These are phyloP conservation scores for Alternaria postmessia DNA, from an alignment of 2,329 filamentous ascomycete genomes.

Conservation along the genomic window DNA sequence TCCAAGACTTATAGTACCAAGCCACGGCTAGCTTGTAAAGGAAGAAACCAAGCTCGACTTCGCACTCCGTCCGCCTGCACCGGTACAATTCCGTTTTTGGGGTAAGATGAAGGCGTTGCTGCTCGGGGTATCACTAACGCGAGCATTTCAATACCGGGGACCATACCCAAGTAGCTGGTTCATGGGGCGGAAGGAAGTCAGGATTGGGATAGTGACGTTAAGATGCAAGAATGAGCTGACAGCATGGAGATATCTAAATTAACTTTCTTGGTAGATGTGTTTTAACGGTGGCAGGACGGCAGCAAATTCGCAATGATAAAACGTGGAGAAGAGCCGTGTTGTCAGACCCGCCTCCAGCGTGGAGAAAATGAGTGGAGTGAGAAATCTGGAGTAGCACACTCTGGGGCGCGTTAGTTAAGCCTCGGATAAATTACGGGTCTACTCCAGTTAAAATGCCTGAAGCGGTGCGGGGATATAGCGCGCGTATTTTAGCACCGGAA, in stretches of 20 bases:
- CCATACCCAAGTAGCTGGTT: not conserved
- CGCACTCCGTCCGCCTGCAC: conserved; percentile 21
- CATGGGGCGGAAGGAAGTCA: conserved; percentile 1
- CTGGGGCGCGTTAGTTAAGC: not conserved
- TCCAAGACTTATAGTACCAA: not conserved
- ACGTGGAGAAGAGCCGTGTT: not conserved
- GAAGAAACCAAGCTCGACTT: conserved; percentile 18
- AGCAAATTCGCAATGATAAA: not conserved
- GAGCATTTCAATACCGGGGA: conserved; percentile 2
- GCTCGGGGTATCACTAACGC: conserved; percentile 24
- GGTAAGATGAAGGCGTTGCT: not conserved
- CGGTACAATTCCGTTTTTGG: not conserved
- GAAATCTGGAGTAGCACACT: conserved; percentile 1
- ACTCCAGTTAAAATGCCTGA: conserved; percentile 11
- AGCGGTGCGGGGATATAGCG: conserved; percentile 21
- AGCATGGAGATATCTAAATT: not conserved
- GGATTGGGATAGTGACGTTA: not conserved
- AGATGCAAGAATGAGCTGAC: not conserved
- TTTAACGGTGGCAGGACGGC: not conserved
- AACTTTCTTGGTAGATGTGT: not conserved
- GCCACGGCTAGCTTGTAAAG: conserved; percentile 10
- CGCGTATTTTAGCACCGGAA: conserved; percentile 19
- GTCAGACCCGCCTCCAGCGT: not conserved
- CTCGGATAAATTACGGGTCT: conserved; percentile 6
- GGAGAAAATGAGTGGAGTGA: conserved; percentile 1